A percentile compares a stretch with the other conserved stretches of the same genome.
These are phyloP conservation scores for Saksenaea vasiformis DNA, from an alignment of 371 early-diverging fungal genomes.

Conservation along the genomic window DNA sequence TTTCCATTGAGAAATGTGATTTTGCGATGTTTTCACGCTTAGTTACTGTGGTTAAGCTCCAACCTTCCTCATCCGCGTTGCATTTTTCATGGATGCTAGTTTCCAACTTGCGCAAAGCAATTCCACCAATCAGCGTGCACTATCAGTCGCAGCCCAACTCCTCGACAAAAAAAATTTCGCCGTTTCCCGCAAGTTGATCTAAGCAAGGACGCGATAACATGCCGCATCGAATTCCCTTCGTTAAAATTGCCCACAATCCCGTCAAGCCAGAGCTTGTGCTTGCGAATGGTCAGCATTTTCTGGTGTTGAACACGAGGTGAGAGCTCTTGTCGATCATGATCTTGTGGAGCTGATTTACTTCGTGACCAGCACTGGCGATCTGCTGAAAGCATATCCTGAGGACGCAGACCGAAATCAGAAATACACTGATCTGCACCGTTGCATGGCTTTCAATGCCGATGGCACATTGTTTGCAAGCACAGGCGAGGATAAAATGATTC, in stretches of 20 bases:
- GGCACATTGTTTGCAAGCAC: conserved; percentile 64
- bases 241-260: conserved; percentile 51
- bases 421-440: conserved; percentile 52
- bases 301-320: conserved; percentile 62
- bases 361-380: conserved; percentile 41
- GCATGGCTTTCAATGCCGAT: conserved; percentile 59
- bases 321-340: not conserved
- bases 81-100: too few relatives aligned
- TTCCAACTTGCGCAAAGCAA: too few relatives aligned
- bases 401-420: conserved; percentile 32
- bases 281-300: conserved; percentile 60
- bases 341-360: not conserved
- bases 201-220: conserved; percentile 9
- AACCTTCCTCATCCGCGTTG: too few relatives aligned
- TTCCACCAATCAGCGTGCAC: too few relatives aligned
- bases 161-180: too few relatives aligned
- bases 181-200: not conserved
- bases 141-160: too few relatives aligned
- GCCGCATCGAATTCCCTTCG: conserved; percentile 53
- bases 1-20: too few relatives aligned
- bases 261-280: conserved; percentile 56
- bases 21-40: too few relatives aligned
- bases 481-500: conserved; percentile 73
- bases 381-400: conserved; percentile 33
- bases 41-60: too few relatives aligned